Conservation (phyloP, 2,329 filamentous ascomycete species). For the Coleophoma cylindrospora region DNA sequence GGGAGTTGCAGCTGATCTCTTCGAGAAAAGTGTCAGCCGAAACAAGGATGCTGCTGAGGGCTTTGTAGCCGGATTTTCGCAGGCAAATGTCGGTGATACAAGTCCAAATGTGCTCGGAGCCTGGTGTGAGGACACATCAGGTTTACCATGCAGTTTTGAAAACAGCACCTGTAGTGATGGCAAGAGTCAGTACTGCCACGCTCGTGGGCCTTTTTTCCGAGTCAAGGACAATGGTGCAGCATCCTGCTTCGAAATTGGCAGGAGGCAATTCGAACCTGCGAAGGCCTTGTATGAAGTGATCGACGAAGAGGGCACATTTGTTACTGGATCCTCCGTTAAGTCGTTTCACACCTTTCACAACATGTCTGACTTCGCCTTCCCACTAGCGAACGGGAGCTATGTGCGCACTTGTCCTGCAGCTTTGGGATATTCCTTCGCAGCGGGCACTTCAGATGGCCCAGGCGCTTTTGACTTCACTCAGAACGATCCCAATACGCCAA, state of each 20-base stretch:
- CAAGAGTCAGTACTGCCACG: conserved; percentile 66
- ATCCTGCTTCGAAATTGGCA: conserved; percentile 72
- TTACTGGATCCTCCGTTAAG: conserved; percentile 64
- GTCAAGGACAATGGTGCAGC: conserved; percentile 66
- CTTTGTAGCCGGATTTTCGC: conserved; percentile 89
- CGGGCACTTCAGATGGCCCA: conserved; percentile 86
- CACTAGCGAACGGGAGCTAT: conserved; percentile 64
- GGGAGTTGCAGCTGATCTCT: conserved; percentile 80
- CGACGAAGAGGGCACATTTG: conserved; percentile 32
- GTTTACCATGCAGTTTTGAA: conserved; percentile 64
- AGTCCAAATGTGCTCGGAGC: conserved; percentile 84
- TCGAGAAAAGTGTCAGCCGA: conserved; percentile 65
- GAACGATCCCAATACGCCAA: conserved; percentile 68
- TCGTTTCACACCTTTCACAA: conserved; percentile 84
- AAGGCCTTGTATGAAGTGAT: conserved; percentile 54
- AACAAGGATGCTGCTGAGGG: conserved; percentile 51
- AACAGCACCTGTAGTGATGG: conserved; percentile 80
- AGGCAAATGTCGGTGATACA: conserved; percentile 87
- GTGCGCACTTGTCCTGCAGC: conserved; percentile 80
- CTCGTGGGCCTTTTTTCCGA: conserved; percentile 64
- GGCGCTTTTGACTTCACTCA: conserved; percentile 93
- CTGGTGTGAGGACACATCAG: conserved; percentile 82
- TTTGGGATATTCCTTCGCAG: conserved; percentile 87
- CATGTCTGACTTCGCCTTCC: conserved; percentile 71
- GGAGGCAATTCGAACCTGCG: conserved; percentile 63